These are phyloP conservation scores for Termitomyces sp. DNA, from an alignment of 768 basidiomycete species.

Conservation along the genomic window DNA sequence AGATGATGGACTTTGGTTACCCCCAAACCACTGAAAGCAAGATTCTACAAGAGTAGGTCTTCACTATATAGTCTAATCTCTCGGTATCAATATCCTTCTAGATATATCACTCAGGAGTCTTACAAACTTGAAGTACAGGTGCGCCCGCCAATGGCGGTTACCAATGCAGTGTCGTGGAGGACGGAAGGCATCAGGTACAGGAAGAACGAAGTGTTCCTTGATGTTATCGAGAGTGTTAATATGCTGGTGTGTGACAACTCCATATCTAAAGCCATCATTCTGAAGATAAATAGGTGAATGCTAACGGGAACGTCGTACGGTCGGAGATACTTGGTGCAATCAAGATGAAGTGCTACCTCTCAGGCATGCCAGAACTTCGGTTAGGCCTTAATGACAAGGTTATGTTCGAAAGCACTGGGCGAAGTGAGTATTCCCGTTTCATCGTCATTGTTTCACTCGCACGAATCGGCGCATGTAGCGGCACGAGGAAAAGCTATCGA, in stretches of 20 bases:
- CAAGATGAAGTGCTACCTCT: slow-evolving; percentile 99
- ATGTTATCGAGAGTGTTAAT: slow-evolving; percentile 97
- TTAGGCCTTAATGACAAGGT: slow-evolving; percentile 98
- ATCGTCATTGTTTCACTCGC: background rate
- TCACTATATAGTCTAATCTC: background rate
- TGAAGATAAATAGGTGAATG: slow-evolving; percentile 66
- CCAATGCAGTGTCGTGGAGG: slow-evolving; percentile 97
- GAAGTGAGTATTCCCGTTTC: slow-evolving; percentile 52
- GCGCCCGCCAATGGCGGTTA: slow-evolving; percentile 93
- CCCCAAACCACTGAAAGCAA: slow-evolving; percentile 99
- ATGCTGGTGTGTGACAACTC: slow-evolving; percentile 59
- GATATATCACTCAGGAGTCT: slow-evolving; percentile 97
- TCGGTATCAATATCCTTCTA: slow-evolving; percentile 19
- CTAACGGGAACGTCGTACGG: slow-evolving; percentile 93
- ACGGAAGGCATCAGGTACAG: slow-evolving; percentile 96
- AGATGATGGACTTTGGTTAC: slow-evolving; percentile 99
- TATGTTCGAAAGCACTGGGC: slow-evolving; percentile 97
- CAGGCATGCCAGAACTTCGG: slow-evolving; percentile 98
- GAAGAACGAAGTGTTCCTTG: slow-evolving; percentile 99
- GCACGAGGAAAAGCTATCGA: slow-evolving; percentile 97
- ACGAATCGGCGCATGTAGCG: slow-evolving; percentile 33
- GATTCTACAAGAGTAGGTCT: slow-evolving; percentile 87
- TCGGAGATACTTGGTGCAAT: slow-evolving; percentile 97
- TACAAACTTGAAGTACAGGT: slow-evolving; percentile 94
- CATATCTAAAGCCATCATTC: background rate